Percentiles rank a stretch among this genome's conserved stretches.
phyloP scores from a whole-genome alignment of 2,329 filamentous ascomycete species.

The Colletotrichum sp. region DNA sequence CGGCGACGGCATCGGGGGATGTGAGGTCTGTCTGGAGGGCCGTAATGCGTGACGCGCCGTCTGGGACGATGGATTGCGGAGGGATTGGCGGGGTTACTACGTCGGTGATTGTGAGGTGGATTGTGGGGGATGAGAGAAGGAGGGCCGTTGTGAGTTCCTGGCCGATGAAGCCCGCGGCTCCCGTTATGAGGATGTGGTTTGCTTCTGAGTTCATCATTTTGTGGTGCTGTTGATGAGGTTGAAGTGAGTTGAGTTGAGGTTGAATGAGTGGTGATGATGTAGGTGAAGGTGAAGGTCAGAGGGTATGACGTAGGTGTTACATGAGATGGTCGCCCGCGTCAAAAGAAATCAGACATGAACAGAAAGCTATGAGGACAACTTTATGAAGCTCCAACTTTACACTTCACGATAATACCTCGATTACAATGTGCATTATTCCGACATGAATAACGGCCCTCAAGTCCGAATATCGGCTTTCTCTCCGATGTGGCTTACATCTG shows the following conservation, averaged over 20 bases:
- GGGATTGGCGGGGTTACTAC: conserved; percentile 58
- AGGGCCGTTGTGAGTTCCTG: conserved; percentile 64
- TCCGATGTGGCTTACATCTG: not conserved
- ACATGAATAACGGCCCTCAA: not conserved
- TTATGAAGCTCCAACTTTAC: not conserved
- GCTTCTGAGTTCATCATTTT: not conserved
- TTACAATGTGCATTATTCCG: not conserved
- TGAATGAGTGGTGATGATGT: not conserved
- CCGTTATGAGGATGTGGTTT: conserved; percentile 63
- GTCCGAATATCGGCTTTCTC: not conserved
- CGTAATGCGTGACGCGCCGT: conserved; percentile 23
- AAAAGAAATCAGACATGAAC: not conserved
- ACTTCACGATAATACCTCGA: not conserved
- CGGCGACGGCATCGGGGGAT: conserved; percentile 29
- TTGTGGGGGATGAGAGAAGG: conserved; percentile 40
- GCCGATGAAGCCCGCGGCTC: conserved; percentile 69
- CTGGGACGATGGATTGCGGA: conserved; percentile 30
- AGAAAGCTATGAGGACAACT: not conserved
- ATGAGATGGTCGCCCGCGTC: not conserved
- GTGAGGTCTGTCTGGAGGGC: conserved; percentile 37
- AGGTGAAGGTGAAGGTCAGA: not conserved
- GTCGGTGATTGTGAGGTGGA: conserved; percentile 61
- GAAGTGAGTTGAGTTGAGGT: not conserved
- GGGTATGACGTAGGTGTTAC: not conserved
- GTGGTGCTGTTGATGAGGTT: not conserved